A percentile compares a stretch with the other conserved stretches of the same genome.
Conservation (phyloP, 768 basidiomycete species). For the Lactarius akahatsu region DNA sequence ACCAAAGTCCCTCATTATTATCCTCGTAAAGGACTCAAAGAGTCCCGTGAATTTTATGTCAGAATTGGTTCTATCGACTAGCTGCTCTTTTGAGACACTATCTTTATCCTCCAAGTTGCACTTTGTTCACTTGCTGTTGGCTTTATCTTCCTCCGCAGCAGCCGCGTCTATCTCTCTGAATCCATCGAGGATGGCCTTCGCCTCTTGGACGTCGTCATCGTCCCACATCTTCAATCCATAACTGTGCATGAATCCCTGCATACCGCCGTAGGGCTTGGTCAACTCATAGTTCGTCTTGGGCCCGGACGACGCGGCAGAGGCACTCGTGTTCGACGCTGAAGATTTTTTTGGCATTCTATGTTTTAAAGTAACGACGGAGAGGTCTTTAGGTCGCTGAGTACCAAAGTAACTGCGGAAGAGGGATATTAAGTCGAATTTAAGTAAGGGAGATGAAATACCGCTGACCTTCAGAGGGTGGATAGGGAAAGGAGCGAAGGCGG, state of each 20-base stretch:
- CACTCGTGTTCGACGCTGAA: background rate
- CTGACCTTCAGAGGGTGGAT: background rate
- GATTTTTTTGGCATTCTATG: constrained; percentile 7
- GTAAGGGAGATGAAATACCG: background rate
- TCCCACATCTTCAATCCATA: constrained; percentile 31
- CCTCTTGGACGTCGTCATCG: constrained; percentile 28
- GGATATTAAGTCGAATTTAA: background rate
- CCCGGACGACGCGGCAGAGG: background rate
- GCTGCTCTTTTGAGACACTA: background rate
- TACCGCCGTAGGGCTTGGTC: constrained; percentile 24
- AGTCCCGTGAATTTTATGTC: background rate
- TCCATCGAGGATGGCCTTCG: constrained; percentile 25
- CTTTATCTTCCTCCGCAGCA: background rate
- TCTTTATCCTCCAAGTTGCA: background rate
- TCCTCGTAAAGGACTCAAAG: too few relatives aligned
- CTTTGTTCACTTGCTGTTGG: background rate
- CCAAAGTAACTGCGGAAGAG: background rate
- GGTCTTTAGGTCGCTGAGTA: background rate
- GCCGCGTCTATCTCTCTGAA: constrained; percentile 12
- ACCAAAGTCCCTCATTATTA: too few relatives aligned
- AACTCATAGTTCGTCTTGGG: constrained; percentile 12
- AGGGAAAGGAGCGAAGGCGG: background rate
- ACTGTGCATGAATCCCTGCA: constrained; percentile 28
- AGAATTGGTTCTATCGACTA: background rate
- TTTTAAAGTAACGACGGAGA: background rate